Evolutionary conservation across 2,329 filamentous ascomycete species (phyloP).

Genomic region (Pseudocercospora eumusae): DNA sequence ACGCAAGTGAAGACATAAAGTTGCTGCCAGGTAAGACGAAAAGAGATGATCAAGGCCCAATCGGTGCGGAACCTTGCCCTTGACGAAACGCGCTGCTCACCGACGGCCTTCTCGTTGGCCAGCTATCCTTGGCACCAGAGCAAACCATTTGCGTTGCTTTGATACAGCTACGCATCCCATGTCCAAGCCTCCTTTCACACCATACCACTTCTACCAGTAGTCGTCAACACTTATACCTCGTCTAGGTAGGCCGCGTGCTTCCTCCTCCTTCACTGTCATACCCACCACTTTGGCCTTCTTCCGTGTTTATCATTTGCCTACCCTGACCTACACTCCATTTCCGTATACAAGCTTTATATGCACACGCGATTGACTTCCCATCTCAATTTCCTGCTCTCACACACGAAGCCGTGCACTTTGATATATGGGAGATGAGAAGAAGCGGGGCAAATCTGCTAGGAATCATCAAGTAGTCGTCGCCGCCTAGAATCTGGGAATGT

Average conservation of each 20-base stretch:
- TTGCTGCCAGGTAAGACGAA: slow-evolving; percentile 4
- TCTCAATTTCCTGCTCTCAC: background rate
- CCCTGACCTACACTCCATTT: background rate
- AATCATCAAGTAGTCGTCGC: background rate
- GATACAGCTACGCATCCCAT: background rate
- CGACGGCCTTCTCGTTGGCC: slow-evolving; percentile 1
- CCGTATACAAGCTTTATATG: background rate
- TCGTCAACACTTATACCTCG: background rate
- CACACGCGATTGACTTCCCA: background rate
- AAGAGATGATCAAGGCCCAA: background rate
- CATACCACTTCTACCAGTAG: background rate
- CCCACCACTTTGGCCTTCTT: background rate
- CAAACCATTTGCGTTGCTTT: background rate
- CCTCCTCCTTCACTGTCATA: background rate
- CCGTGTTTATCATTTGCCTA: background rate
- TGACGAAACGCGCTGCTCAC: background rate
- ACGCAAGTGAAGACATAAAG: background rate
- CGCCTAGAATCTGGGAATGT: background rate
- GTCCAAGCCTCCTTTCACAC: background rate
- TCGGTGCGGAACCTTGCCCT: background rate
- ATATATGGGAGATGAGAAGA: background rate
- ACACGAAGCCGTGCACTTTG: background rate
- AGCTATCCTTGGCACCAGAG: background rate
- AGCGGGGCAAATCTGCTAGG: background rate
- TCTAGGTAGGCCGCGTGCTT: background rate